Evolutionary conservation across 2,329 filamentous ascomycete species (phyloP).

Genomic region (Aspergillus quadricinctus): DNA sequence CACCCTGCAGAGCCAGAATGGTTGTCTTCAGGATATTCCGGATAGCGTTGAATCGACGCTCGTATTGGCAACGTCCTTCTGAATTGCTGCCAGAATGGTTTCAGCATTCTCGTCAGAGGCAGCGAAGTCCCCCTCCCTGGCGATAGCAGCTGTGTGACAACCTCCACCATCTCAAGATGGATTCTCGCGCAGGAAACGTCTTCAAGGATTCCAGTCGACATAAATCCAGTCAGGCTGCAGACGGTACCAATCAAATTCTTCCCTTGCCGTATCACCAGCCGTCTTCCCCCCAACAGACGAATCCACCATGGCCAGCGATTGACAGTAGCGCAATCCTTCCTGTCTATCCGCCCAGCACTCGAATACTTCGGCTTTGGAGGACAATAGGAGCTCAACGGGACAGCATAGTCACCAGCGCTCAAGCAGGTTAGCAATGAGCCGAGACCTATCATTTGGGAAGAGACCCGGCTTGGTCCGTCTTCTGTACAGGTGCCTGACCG

Average conservation of each 20-base stretch:
- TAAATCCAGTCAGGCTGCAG: constrained; percentile 93
- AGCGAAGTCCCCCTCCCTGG: constrained; percentile 82
- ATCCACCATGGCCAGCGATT: too few relatives aligned
- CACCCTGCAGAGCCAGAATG: constrained; percentile 84
- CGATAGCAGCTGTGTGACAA: constrained; percentile 95
- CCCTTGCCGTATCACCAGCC: constrained; percentile 53
- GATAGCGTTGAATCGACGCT: constrained; percentile 65
- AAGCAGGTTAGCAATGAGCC: too few relatives aligned
- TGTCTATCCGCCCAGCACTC: too few relatives aligned
- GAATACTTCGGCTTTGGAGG: too few relatives aligned
- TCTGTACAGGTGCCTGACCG: too few relatives aligned
- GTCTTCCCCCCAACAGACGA: too few relatives aligned
- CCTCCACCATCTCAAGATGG: constrained; percentile 98
- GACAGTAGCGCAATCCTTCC: too few relatives aligned
- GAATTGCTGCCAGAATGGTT: constrained; percentile 68
- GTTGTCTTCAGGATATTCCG: constrained; percentile 67
- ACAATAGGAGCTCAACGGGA: too few relatives aligned
- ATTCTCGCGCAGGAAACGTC: constrained; percentile 82
- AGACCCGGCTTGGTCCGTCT: too few relatives aligned
- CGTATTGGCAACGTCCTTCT: constrained; percentile 53
- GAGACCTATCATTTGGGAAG: too few relatives aligned
- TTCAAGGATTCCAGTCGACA: constrained; percentile 90
- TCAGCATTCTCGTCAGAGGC: constrained; percentile 79
- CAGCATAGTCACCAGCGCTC: too few relatives aligned
- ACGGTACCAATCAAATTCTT: constrained; percentile 96